A percentile compares a stretch with the other conserved stretches of the same genome.
phyloP scores from a whole-genome alignment of 371 early-diverging fungal genomes.

The Choanephora cucurbitarum region DNA sequence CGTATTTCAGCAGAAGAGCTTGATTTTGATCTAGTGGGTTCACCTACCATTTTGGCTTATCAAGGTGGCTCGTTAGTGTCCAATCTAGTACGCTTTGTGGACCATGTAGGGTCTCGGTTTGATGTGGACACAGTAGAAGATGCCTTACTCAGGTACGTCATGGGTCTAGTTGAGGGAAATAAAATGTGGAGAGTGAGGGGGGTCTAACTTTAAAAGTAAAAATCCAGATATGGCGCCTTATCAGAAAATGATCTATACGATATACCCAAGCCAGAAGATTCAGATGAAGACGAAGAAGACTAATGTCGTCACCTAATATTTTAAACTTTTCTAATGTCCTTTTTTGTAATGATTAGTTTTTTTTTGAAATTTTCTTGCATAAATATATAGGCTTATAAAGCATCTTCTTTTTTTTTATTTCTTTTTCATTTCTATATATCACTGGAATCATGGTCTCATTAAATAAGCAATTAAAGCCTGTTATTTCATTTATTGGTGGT shows the following conservation, averaged over 20 bases:
- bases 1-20: conserved; percentile 49
- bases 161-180: conserved; percentile 3
- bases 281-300: conserved; percentile 2
- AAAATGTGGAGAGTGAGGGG: conserved; percentile 4
- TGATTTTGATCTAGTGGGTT: conserved; percentile 55
- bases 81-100: conserved; percentile 53
- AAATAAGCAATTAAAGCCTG: conserved; percentile 23
- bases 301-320: not conserved
- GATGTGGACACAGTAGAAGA: conserved; percentile 45
- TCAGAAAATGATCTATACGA: conserved; percentile 43
- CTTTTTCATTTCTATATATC: not conserved
- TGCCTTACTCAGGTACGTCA: conserved; percentile 38
- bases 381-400: too few species aligned
- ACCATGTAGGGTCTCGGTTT: conserved; percentile 40
- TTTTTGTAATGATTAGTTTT: too few species aligned
- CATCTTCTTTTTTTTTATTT: too few species aligned
- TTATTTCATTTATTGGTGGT: conserved; percentile 82
- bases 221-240: conserved; percentile 34
- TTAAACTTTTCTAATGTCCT: too few species aligned
- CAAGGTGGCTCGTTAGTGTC: conserved; percentile 48
- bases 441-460: conserved; percentile 12
- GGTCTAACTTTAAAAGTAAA: conserved; percentile 4
- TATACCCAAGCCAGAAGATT: conserved; percentile 8
- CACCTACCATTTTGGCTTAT: conserved; percentile 57
- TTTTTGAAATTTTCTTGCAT: too few species aligned